A percentile compares a stretch with the other conserved stretches of the same genome.
Evolutionary conservation across 345 rosid species (phyloP).

Genomic region (Brassica carinata): DNA sequence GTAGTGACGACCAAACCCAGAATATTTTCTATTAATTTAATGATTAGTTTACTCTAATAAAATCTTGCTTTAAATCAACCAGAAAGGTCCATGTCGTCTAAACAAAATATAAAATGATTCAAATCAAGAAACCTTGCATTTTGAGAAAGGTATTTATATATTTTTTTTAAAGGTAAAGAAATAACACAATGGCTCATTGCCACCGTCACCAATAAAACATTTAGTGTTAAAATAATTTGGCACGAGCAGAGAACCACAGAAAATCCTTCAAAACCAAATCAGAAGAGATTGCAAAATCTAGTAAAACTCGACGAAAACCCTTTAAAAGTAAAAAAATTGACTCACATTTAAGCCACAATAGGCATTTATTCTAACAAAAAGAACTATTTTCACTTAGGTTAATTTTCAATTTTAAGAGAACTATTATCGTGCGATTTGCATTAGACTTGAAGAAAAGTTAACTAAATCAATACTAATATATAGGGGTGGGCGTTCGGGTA

Average conservation of each 20-base stretch:
- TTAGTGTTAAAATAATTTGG: slow-evolving; percentile 5
- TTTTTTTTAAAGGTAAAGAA: slow-evolving; percentile 6
- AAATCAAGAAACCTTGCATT: slow-evolving; percentile 26
- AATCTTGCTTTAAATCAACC: slow-evolving; percentile 43
- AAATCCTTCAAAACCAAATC: not conserved
- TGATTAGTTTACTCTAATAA: slow-evolving; percentile 27
- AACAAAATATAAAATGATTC: slow-evolving; percentile 7
- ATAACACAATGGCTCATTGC: slow-evolving; percentile 27
- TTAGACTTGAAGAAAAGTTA: slow-evolving; percentile 15
- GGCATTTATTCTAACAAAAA: not conserved
- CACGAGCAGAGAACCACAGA: slow-evolving; percentile 21
- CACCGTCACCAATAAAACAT: slow-evolving; percentile 30
- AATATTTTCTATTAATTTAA: not conserved
- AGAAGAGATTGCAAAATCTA: slow-evolving; percentile 5
- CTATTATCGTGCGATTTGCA: not conserved
- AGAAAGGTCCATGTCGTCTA: slow-evolving; percentile 42
- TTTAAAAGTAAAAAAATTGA: not conserved
- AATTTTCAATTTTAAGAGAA: not conserved
- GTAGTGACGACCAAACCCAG: not conserved
- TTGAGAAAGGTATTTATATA: slow-evolving; percentile 5
- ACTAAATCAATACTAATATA: slow-evolving; percentile 10
- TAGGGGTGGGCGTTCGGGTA: no score
- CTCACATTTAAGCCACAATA: not conserved
- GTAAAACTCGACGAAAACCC: not conserved
- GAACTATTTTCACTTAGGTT: not conserved